Base-by-base conservation (phyloP, 345 rosid genomes). In the Populus davidiana region DNA sequence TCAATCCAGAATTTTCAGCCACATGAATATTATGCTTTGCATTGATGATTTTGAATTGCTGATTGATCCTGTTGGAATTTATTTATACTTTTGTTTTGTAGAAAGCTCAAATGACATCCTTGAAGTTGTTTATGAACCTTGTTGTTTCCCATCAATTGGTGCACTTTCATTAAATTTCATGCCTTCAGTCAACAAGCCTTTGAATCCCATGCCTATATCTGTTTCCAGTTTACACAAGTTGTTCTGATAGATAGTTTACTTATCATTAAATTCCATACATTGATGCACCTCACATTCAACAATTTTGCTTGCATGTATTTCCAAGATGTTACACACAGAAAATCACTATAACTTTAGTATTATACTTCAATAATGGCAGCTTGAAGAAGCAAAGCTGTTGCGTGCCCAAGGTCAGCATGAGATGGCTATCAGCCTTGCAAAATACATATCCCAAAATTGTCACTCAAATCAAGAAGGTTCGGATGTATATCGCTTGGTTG, bases 361-460 rank as follows among this genome's bases (percentile, higher is more conserved):
- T 72, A n/a, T 59, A 21, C 44, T 54, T 76, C n/a, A 41, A 17
- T 23, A 33, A 56, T 71, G 63, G 82, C 90, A 96, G 99, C 91
- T 96, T 84, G 99, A 91, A 86, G 99, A 96, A 90, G 97, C 98
- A 49, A 93, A 92, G 88, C 84, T 93, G 65, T 80, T 96, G 86
- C 94, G 89, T 77, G 96, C 97, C 76, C 97, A 92, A 85, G 97
- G 94, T 84, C 97, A 88, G 86, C 87, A 89, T 82, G 98, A 96
- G 86, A 91, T 90, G 93, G 94, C 99, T 50, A 93, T 96, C 82
- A 88, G 90, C 85, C 97, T 93, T 78, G 98, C 92, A 61, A 91
- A 89, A 75, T 92, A 90, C 82, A 84, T 95, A 73, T 89, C 92
- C 65, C 83, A 90, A 76, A 89, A 92, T 83, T 88, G 86, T 80